A percentile compares a stretch with the other conserved stretches of the same genome.
Evolutionary conservation across 805 yeast genomes (phyloP).

Genomic region (Hanseniaspora lachancei): DNA sequence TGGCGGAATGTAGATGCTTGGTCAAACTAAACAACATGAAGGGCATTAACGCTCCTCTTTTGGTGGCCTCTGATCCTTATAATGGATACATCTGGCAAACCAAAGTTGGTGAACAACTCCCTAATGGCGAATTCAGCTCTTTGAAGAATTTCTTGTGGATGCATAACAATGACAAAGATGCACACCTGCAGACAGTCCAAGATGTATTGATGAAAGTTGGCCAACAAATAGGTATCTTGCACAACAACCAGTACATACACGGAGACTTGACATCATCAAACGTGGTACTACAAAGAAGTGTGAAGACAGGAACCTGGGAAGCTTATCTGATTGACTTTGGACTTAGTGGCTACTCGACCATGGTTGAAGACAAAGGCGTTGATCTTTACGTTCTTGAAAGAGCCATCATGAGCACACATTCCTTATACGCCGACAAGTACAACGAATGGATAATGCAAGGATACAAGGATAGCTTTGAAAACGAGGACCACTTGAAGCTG

Average conservation of each 20-base stretch:
- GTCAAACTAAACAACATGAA: constrained; percentile 34
- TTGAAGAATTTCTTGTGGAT: constrained; percentile 67
- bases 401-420: constrained; percentile 84
- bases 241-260: constrained; percentile 66
- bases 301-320: constrained; percentile 18
- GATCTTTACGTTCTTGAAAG: constrained; percentile 88
- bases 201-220: constrained; percentile 47
- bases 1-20: constrained; percentile 71
- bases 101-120: constrained; percentile 44
- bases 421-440: constrained; percentile 51
- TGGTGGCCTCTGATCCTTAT: constrained; percentile 62
- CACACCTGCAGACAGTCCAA: constrained; percentile 27
- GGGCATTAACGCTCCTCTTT: constrained; percentile 55
- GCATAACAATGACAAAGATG: constrained; percentile 22
- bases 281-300: constrained; percentile 39
- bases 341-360: constrained; percentile 56
- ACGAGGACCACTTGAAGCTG: constrained; percentile 34
- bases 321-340: constrained; percentile 87
- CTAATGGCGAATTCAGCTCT: constrained; percentile 43
- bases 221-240: constrained; percentile 52
- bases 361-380: constrained; percentile 92
- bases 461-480: constrained; percentile 33
- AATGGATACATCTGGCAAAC: constrained; percentile 88
- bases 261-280: constrained; percentile 93
- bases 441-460: constrained; percentile 64